These are phyloP conservation scores for Vickermania spadyakhi DNA, from an alignment of 208 protist species.

Conservation along the genomic window DNA sequence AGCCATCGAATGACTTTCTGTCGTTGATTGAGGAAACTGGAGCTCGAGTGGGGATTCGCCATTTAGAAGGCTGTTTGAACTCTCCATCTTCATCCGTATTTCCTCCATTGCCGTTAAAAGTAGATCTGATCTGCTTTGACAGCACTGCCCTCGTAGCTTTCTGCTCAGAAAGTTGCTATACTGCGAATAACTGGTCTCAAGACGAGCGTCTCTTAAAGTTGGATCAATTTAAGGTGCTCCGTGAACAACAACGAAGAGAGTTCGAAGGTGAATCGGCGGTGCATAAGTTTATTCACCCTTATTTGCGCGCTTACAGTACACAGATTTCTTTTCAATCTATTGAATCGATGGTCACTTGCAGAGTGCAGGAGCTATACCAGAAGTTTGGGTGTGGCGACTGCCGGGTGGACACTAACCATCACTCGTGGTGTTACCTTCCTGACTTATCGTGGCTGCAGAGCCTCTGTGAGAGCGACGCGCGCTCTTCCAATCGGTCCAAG, in stretches of 20 bases:
- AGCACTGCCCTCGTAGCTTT: slow-evolving; percentile 62
- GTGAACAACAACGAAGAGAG: slow-evolving; percentile 45
- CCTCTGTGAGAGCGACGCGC: too few relatives aligned
- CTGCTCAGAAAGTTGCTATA: slow-evolving; percentile 58
- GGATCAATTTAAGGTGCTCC: slow-evolving; percentile 27
- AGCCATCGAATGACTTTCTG: slow-evolving; percentile 4
- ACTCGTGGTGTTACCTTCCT: too few relatives aligned
- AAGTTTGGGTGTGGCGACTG: too few relatives aligned
- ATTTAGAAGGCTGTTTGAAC: slow-evolving; percentile 5
- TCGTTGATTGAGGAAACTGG: slow-evolving; percentile 6
- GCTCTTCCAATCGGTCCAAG: too few relatives aligned
- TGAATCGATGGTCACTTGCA: too few relatives aligned
- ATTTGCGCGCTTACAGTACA: slow-evolving; percentile 19
- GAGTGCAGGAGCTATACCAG: too few relatives aligned
- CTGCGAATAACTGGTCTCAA: slow-evolving; percentile 4
- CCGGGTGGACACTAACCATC: too few relatives aligned
- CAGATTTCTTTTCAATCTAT: too few relatives aligned
- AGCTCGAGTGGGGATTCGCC: slow-evolving; percentile 8
- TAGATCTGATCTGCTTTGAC: slow-evolving; percentile 60
- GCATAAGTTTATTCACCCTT: slow-evolving; percentile 19
- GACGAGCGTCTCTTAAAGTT: slow-evolving; percentile 17
- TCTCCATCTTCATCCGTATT: too few relatives aligned
- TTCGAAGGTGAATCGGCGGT: slow-evolving; percentile 6
- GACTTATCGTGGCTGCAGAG: too few relatives aligned
- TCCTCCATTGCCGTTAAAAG: too few relatives aligned